phyloP scores from a whole-genome alignment of 148 eudicot genomes.

The Silene conica region DNA sequence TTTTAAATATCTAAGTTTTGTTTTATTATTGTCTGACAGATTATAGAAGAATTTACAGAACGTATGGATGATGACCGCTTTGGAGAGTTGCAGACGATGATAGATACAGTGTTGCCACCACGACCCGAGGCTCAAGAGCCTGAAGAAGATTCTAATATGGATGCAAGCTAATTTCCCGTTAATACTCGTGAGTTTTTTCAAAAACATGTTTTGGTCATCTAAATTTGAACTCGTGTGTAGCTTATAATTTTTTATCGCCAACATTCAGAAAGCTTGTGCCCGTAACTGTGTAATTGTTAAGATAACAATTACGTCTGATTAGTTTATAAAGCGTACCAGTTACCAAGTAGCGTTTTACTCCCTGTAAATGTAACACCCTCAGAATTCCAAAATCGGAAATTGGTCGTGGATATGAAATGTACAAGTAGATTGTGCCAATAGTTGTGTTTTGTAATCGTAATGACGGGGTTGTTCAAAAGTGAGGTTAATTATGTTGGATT shows the following conservation, averaged over 20 bases:
- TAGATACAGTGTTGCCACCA: constrained; percentile 47
- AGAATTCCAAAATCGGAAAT: no score
- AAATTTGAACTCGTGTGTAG: constrained; percentile 25
- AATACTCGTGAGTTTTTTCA: constrained; percentile 51
- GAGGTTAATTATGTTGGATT: no score
- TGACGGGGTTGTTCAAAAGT: no score
- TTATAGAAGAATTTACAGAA: constrained; percentile 39
- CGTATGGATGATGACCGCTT: constrained; percentile 37
- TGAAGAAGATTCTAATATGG: constrained; percentile 19
- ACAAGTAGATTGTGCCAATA: no score
- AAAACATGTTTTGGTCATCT: constrained; percentile 2
- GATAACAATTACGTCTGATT: no score
- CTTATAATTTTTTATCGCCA: constrained; percentile 12
- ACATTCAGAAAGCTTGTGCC: background rate
- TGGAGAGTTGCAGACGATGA: constrained; percentile 38
- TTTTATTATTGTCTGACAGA: constrained; percentile 26
- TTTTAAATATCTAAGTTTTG: background rate
- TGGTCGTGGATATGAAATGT: no score
- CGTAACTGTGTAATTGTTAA: background rate
- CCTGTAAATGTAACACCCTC: no score
- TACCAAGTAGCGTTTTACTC: no score
- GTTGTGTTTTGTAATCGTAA: no score
- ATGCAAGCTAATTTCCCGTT: constrained; percentile 6
- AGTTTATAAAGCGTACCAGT: no score
- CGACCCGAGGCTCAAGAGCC: constrained; percentile 28